Base-by-base conservation (phyloP, 75 land plant genomes). In the Picea glauca region DNA sequence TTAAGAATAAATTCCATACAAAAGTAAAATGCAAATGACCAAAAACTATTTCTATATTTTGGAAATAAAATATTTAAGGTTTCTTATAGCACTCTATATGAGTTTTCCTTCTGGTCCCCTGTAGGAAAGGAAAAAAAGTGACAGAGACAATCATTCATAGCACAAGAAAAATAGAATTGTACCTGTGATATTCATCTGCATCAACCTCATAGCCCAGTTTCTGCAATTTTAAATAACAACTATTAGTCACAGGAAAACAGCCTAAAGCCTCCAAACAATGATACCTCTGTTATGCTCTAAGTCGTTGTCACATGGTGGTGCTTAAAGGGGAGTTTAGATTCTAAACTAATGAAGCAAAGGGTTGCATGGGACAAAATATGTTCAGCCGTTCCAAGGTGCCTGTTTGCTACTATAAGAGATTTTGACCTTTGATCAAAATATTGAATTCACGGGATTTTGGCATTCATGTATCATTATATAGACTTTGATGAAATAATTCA, bases 111-210 rank as follows among this genome's bases (percentile, higher is more conserved):
- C 0, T 40, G 3, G 43, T 40, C 4, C 43, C 43, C 38, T 1
- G 38, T 35, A 35, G 38, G 2, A 2, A 15, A 35, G 35, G 65
- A 18, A 30, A 33, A 75, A 54, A 17, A n/a, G 4, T 31, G 6
- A 40, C 35, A 15, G 0, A 6, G 32, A 46, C 14, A 66, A 6
- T n/a, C 6, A 56, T 26, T 35, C 21, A 56, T 18, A 17, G 3
- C 13, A 33, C 38, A 1, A 35, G 43, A 20, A 58, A 38, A 75
- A 4, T 14, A 8, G 3, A 21, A 68, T 13, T 76, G 66, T 56
- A 91, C 95, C 90, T 83, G 85, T 95, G 98, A 68, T 92, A 95
- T 33, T 95, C 95, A 77, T 95, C 98, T 12, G 87, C 83, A 76
- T 85, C 84, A 56, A 91, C 81, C 56, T 91, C 84, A 79, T 89